Evolutionary conservation across 1,284 basidiomycete species (phyloP).

Genomic region (Veloboletus limbatus): DNA sequence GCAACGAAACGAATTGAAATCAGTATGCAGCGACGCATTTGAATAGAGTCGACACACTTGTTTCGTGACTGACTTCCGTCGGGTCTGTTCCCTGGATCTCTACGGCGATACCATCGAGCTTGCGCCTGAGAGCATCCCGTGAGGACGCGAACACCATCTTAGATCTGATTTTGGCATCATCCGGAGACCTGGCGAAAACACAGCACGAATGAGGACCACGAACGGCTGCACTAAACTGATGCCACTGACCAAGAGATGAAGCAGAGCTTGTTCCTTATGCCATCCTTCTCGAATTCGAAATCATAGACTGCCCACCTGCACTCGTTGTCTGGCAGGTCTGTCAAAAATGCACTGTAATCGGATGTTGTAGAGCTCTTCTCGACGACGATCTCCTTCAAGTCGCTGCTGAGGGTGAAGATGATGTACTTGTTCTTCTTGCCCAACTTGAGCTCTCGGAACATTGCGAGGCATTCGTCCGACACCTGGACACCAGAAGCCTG

Average conservation of each 20-base stretch:
- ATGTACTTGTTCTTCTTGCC: slow-evolving; percentile 87
- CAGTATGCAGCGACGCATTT: not conserved
- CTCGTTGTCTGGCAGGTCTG: slow-evolving; percentile 70
- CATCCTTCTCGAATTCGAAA: slow-evolving; percentile 82
- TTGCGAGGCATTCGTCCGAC: slow-evolving; percentile 55
- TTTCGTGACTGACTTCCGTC: slow-evolving; percentile 75
- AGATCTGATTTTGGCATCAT: slow-evolving; percentile 80
- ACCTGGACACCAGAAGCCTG: slow-evolving; percentile 80
- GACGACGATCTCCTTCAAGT: slow-evolving; percentile 75
- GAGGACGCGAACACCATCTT: slow-evolving; percentile 98
- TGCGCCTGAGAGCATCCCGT: slow-evolving; percentile 78
- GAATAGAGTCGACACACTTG: slow-evolving; percentile 52
- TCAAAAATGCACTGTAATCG: slow-evolving; percentile 78
- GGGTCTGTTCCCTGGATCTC: slow-evolving; percentile 91
- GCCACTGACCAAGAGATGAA: slow-evolving; percentile 79
- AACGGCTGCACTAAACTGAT: not conserved
- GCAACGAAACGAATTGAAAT: not conserved
- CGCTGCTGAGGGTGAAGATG: slow-evolving; percentile 71
- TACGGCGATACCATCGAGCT: slow-evolving; percentile 67
- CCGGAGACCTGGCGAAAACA: slow-evolving; percentile 82
- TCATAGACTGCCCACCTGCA: slow-evolving; percentile 94
- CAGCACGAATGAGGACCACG: too few species aligned
- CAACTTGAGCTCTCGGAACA: slow-evolving; percentile 79
- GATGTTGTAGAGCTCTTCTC: slow-evolving; percentile 49
- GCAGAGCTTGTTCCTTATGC: slow-evolving; percentile 86